phyloP scores from a whole-genome alignment of 176 grass and related monocot genomes.

The Oropetium thomaeum region DNA sequence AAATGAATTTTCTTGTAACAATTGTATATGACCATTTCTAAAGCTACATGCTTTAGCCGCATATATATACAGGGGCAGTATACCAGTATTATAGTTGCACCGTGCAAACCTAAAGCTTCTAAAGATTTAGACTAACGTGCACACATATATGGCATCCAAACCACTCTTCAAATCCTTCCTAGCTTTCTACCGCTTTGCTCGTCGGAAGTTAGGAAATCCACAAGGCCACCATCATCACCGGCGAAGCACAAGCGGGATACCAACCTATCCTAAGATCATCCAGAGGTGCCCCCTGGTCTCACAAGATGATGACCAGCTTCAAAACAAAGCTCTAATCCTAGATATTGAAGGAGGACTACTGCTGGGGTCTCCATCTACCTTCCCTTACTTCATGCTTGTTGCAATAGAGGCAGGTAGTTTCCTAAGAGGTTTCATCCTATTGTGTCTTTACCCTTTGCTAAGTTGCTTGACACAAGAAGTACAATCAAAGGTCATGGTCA shows the following conservation, averaged over 20 bases:
- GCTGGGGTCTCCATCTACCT: constrained; percentile 58
- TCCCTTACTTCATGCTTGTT: constrained; percentile 83
- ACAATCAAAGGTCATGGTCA: constrained; percentile 47
- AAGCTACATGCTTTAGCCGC: constrained; percentile 9
- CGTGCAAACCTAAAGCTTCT: constrained; percentile 33
- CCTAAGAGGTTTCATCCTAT: constrained; percentile 63
- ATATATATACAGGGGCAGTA: constrained; percentile 23
- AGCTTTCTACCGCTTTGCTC: constrained; percentile 37
- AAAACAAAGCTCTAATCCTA: constrained; percentile 48
- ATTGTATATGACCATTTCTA: constrained; percentile 8
- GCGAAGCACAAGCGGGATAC: constrained; percentile 23
- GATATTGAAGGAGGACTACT: constrained; percentile 76
- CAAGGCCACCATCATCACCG: constrained; percentile 12
- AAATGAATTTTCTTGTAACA: constrained; percentile 31
- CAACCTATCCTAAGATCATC: constrained; percentile 20
- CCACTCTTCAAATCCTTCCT: constrained; percentile 48
- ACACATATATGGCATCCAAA: constrained; percentile 42
- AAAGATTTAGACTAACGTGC: constrained; percentile 15
- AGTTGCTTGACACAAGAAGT: constrained; percentile 44
- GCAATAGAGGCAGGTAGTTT: constrained; percentile 78
- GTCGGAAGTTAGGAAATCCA: constrained; percentile 26
- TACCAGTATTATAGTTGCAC: constrained; percentile 14
- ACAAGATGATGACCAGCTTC: constrained; percentile 23
- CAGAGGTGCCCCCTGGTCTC: constrained; percentile 6
- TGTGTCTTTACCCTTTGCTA: constrained; percentile 55